Conservation (phyloP, 768 basidiomycete species). For the Lyophyllum semitale region DNA sequence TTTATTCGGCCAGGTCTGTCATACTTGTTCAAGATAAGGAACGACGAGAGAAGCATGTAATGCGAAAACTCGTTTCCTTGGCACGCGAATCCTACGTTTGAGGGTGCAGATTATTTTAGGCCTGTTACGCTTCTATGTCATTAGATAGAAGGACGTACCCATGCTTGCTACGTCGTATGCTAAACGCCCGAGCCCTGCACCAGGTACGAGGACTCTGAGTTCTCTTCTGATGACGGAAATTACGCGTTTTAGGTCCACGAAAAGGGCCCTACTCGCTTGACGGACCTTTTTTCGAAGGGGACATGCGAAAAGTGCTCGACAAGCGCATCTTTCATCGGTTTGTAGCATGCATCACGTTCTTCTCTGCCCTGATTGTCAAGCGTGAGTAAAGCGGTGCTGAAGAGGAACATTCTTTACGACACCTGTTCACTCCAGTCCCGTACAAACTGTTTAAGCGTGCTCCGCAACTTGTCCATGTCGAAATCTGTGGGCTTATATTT, state of each 20-base stretch:
- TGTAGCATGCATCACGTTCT: slow-evolving; percentile 81
- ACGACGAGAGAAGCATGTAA: slow-evolving; percentile 90
- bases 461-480: slow-evolving; percentile 89
- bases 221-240: slow-evolving; percentile 39
- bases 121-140: neutral
- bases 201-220: slow-evolving; percentile 83
- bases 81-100: slow-evolving; percentile 72
- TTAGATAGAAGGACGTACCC: slow-evolving; percentile 50
- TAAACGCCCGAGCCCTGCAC: slow-evolving; percentile 85
- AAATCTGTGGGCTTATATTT: slow-evolving; percentile 61
- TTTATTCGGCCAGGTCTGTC: slow-evolving; percentile 14
- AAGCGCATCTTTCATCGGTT: slow-evolving; percentile 79
- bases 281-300: slow-evolving; percentile 55
- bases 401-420: neutral
- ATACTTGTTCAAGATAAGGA: slow-evolving; percentile 85
- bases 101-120: neutral
- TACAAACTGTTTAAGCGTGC: slow-evolving; percentile 90
- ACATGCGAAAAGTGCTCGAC: slow-evolving; percentile 61
- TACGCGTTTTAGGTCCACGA: neutral
- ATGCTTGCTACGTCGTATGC: slow-evolving; percentile 85
- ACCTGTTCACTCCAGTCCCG: slow-evolving; percentile 93
- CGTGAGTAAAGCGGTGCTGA: neutral
- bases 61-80: slow-evolving; percentile 97
- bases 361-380: slow-evolving; percentile 53
- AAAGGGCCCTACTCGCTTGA: slow-evolving; percentile 6